Evolutionary conservation across 441 rosid species (phyloP), one percentile per base, ranked within the genome.

Genomic region (Bocquillonia castaneifolia): DNA sequence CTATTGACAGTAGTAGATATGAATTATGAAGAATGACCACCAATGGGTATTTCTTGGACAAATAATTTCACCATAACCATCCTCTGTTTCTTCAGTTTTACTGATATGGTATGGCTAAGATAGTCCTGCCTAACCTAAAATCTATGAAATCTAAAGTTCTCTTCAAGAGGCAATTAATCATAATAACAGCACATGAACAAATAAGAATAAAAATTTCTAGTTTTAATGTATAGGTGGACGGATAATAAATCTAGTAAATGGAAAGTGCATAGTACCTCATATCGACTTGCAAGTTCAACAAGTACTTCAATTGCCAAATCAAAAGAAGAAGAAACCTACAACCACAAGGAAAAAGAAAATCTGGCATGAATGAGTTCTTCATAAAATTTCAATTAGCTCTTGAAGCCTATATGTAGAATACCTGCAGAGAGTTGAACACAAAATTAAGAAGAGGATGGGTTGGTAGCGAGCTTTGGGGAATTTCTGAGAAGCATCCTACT

Each of bases 401-500:
- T 31, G 1, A 1, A 31, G 26, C 34, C 28, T 60, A 26, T 14
- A 66, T 44, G 47, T 2, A n/a, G n/a, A n/a, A 67, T 72, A 89
- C 98, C 94, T 86, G 97, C 78, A 93, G 84, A 52, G 93, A 88
- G 74, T 78, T 83, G 70, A 86, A 93, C 34, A 89, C 89, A 68
- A 84, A 89, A 83, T 81, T 85, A 72, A 91, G 90, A 82, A 93
- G 93, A 10, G 98, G 97, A 74, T 91, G 93, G 52, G 91, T 83
- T 58, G 92, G 74, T 75, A 85, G 74, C 52, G 96, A 88, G 73
- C 81, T 83, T 74, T 80, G 83, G 22, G 95, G 86, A 79, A 89
- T 89, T 86, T 91, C 96, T 51, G 91, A 88, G 81, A 93, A 89
- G 83, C 98, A 91, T 77, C 96, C 97, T 69, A 86, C 94, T 79